Evolutionary conservation across 495 filamentous ascomycete species (phyloP), one percentile per base, ranked within the genome.

Genomic region (Aspergillus ellipticus): DNA sequence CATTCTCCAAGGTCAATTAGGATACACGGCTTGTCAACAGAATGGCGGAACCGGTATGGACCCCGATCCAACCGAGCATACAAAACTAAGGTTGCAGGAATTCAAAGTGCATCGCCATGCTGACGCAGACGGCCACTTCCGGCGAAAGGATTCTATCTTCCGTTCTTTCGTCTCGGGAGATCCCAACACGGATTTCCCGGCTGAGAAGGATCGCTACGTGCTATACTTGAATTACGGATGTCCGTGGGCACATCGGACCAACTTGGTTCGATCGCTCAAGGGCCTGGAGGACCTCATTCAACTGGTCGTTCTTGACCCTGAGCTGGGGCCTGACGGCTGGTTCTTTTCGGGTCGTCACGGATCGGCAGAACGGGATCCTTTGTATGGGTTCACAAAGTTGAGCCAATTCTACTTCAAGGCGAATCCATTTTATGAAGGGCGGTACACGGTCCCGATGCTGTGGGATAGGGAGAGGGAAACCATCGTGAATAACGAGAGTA

Each of bases 401-500:
- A 79, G 80, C n/a, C 72, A 95, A 43, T 64, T 95, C 20, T 96
- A 95, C 68, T 83, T 87, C 59, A 72, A 79, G 24, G 82, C 83
- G 6, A 78, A 91, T 61, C 79, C 83, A 0, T 71, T 80, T 29
- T 96, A 93, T 63, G 72, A 79, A 42, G 89, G 87, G 2, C 75
- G 89, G 21, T 94, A 85, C 66, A 94, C 90, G 0, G 89, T 96
- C 6, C 90, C 90, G 2, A 79, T 83, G 24, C 75, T 96, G 21
- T 94, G 85, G 75, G 90, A 96, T 68, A 89, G 79, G 64, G 84
- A 87, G 71, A 70, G 70, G 45, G 77, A 84, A 55, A 84, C 79
- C 21, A 88, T 93, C 56, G 90, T 93, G 54, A 92, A 81, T 69
- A 95, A 96, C 58, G 90, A 95, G 78, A 89, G 86, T 61, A 82